Evolutionary conservation across 768 basidiomycete species (phyloP).

Genomic region (Tricholoma matsutake): DNA sequence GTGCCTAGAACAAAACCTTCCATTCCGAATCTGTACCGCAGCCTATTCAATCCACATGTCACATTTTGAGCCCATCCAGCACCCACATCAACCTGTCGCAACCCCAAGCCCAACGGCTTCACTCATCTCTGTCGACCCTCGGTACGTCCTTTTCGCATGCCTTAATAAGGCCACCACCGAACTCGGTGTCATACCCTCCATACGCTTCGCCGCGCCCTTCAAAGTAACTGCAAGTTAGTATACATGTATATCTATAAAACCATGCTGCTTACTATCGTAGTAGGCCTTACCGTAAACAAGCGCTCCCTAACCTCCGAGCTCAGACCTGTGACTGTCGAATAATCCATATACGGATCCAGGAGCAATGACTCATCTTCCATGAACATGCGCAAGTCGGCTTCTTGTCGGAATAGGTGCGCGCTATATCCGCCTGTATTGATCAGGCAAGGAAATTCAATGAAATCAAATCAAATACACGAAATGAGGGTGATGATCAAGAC

Average conservation of each 20-base stretch:
- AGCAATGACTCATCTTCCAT: slow-evolving; percentile 69
- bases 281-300: slow-evolving; percentile 56
- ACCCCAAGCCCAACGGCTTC: background rate
- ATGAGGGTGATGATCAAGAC: slow-evolving; percentile 6
- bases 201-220: slow-evolving; percentile 88
- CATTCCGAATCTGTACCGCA: background rate
- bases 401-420: slow-evolving; percentile 65
- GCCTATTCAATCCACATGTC: background rate
- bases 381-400: slow-evolving; percentile 72
- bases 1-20: too few relatives aligned
- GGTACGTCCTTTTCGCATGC: slow-evolving; percentile 49
- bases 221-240: background rate
- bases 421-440: slow-evolving; percentile 54
- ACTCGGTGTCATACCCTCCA: slow-evolving; percentile 91
- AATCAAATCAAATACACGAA: background rate
- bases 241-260: background rate
- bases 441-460: background rate
- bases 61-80: background rate
- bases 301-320: slow-evolving; percentile 75
- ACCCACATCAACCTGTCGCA: background rate
- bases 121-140: background rate
- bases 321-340: slow-evolving; percentile 58
- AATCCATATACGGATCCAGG: slow-evolving; percentile 72
- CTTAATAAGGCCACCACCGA: slow-evolving; percentile 66
- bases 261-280: slow-evolving; percentile 50